Conservation (phyloP, 768 basidiomycete species). For the Boletellus ananas region DNA sequence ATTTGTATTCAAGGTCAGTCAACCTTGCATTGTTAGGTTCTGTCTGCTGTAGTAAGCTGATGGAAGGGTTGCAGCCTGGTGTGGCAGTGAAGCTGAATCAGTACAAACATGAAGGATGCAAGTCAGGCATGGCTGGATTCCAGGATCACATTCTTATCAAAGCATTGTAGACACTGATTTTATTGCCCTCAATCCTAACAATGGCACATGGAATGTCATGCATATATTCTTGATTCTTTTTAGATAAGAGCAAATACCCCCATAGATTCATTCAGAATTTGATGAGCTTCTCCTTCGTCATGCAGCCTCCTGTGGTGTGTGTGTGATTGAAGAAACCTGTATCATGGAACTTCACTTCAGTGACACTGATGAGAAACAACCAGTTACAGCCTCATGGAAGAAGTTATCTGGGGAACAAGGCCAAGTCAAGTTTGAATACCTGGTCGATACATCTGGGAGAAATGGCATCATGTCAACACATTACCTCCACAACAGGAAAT, state of each 20-base stretch:
- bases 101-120: no score
- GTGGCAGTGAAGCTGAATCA: no score
- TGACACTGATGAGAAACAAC: neutral
- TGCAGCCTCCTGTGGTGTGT: neutral
- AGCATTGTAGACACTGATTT: neutral
- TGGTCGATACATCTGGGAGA: constrained; percentile 1
- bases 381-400: neutral
- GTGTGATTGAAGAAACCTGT: neutral
- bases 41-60: no score
- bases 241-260: neutral
- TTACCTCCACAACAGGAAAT: neutral
- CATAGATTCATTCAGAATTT: neutral
- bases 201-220: neutral
- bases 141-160: neutral
- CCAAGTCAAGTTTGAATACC: neutral
- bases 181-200: neutral
- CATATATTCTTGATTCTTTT: neutral
- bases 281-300: neutral
- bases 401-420: neutral
- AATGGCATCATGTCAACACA: constrained; percentile 1
- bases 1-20: no score
- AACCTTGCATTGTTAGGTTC: no score
- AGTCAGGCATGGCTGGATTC: no score
- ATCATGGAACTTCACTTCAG: neutral
- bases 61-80: no score